A percentile compares a stretch with the other conserved stretches of the same genome.
Evolutionary conservation across 139 green algal species (phyloP).

Genomic region (Closterium sp.): DNA sequence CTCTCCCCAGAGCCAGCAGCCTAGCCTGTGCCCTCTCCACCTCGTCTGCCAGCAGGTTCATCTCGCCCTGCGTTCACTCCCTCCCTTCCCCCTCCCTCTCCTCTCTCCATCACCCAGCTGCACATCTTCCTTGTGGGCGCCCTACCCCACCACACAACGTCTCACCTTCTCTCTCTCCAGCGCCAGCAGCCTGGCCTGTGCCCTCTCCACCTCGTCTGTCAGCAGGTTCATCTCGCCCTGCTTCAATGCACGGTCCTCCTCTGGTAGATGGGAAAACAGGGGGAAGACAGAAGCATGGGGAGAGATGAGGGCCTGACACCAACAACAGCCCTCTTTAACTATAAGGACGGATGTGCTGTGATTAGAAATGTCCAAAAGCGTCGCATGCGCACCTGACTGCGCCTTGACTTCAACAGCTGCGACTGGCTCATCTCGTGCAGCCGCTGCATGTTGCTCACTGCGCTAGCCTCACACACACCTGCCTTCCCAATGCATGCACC

Average conservation of each 20-base stretch:
- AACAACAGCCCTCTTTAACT: no score
- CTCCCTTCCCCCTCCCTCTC: conserved; percentile 39
- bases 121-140: no score
- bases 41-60: conserved; percentile 70
- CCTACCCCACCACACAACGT: no score
- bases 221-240: conserved; percentile 77
- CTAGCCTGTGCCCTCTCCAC: conserved; percentile 64
- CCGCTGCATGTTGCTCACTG: conserved; percentile 37
- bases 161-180: conserved; percentile 74
- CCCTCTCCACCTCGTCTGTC: conserved; percentile 64
- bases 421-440: conserved; percentile 47
- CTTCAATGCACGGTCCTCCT: conserved; percentile 33
- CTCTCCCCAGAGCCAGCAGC: conserved; percentile 68
- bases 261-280: not conserved
- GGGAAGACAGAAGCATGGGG: not conserved
- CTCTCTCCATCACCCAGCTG: no score
- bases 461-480: conserved; percentile 36
- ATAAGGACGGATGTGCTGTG: no score
- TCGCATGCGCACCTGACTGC: conserved; percentile 26
- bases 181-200: conserved; percentile 59
- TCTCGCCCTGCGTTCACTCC: conserved; percentile 59
- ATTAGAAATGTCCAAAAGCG: no score
- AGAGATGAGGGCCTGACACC: no score
- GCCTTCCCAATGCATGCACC: no score
- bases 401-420: conserved; percentile 46